Evolutionary conservation across 2,329 filamentous ascomycete species (phyloP).

Genomic region (Diaporthe citriasiana): DNA sequence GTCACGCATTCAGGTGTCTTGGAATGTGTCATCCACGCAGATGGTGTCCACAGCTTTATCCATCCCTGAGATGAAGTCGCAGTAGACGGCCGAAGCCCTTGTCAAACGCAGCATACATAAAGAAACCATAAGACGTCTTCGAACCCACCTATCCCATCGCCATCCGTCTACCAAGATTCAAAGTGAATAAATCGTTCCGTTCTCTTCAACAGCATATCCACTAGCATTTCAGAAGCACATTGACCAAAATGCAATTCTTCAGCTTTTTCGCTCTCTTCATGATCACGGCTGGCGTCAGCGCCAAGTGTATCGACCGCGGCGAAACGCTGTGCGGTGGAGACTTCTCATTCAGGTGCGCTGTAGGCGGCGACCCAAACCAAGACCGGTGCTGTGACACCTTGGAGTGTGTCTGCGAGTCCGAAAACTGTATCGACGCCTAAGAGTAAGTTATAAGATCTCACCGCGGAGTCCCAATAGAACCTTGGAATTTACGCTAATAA

Average conservation of each 20-base stretch:
- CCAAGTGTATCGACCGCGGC: conserved; percentile 17
- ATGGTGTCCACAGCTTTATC: not conserved
- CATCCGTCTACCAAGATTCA: not conserved
- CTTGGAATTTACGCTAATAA: not conserved
- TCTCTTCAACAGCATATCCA: not conserved
- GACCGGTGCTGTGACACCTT: conserved; percentile 17
- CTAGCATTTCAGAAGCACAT: not conserved
- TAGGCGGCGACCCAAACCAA: not conserved
- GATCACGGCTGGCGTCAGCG: conserved; percentile 14
- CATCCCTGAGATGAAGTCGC: not conserved
- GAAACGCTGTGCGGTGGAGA: not conserved
- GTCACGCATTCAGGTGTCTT: not conserved
- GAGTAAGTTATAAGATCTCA: not conserved
- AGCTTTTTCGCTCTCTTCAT: conserved; percentile 3
- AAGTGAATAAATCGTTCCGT: no score
- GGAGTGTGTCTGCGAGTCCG: conserved; percentile 17
- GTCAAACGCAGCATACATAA: not conserved
- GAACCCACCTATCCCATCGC: not conserved
- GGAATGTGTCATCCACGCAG: not conserved
- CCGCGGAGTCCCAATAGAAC: not conserved
- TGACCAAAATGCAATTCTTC: not conserved
- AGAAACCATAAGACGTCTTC: not conserved
- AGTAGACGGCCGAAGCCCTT: not conserved
- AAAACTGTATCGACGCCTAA: conserved; percentile 5
- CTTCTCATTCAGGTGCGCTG: conserved; percentile 13